These are phyloP conservation scores for Phytophthora constricta DNA, from an alignment of 352 stramenopile genomes.

Conservation along the genomic window DNA sequence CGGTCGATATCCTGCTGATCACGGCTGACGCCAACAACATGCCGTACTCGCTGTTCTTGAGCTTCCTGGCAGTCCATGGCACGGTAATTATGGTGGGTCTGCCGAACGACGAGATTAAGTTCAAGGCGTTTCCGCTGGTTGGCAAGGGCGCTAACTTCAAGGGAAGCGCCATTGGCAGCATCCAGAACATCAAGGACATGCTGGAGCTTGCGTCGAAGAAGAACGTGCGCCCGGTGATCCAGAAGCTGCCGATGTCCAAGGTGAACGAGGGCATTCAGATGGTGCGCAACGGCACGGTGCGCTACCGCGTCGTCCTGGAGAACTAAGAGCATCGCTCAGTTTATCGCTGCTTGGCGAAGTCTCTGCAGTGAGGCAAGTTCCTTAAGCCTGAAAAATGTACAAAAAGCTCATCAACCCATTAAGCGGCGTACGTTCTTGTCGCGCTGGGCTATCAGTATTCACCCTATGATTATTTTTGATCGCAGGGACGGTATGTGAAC, in stretches of 20 bases:
- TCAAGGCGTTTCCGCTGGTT: constrained; percentile 60
- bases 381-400: neutral
- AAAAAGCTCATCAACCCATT: neutral
- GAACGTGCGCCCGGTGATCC: constrained; percentile 61
- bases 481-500: no score
- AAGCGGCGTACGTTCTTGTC: no score
- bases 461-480: no score
- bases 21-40: constrained; percentile 69
- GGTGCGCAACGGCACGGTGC: constrained; percentile 46
- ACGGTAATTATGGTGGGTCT: constrained; percentile 73
- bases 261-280: constrained; percentile 58
- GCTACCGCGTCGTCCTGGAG: constrained; percentile 56
- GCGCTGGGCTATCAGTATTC: no score
- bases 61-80: constrained; percentile 58
- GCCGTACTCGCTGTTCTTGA: constrained; percentile 59
- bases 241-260: constrained; percentile 58
- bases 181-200: constrained; percentile 86
- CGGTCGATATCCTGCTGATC: constrained; percentile 77
- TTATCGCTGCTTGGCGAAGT: neutral
- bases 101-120: constrained; percentile 66
- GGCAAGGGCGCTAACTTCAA: constrained; percentile 44
- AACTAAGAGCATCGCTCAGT: constrained; percentile 26
- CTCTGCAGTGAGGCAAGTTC: neutral
- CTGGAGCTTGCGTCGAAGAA: constrained; percentile 74
- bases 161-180: constrained; percentile 78